Conservation (phyloP, 2,329 filamentous ascomycete species). For the Diaporthe citriasiana region DNA sequence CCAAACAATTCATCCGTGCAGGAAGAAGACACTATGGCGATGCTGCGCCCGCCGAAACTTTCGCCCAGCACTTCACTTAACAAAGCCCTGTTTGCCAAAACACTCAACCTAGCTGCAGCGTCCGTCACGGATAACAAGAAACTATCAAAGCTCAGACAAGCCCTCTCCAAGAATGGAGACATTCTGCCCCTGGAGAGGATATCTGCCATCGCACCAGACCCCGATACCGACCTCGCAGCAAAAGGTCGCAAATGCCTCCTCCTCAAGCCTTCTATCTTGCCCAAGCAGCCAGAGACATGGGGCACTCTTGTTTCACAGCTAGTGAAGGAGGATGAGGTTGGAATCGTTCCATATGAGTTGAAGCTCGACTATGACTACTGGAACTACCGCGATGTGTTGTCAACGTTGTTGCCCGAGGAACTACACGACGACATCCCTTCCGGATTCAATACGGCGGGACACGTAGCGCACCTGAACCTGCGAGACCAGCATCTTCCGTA, state of each 20-base stretch:
- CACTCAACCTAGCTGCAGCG: conserved; percentile 82
- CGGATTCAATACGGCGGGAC: conserved; percentile 90
- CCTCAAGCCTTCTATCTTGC: conserved; percentile 68
- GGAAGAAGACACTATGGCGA: conserved; percentile 58
- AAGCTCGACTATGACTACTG: conserved; percentile 87
- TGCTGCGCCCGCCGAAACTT: conserved; percentile 84
- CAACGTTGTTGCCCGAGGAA: conserved; percentile 83
- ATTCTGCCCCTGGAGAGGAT: conserved; percentile 75
- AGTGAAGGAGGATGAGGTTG: conserved; percentile 76
- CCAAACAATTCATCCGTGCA: not conserved
- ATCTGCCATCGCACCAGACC: conserved; percentile 73
- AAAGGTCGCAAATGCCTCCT: conserved; percentile 74
- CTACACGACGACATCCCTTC: conserved; percentile 84
- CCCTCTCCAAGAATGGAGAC: conserved; percentile 76
- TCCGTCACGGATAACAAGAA: conserved; percentile 81
- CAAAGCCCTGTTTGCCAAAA: conserved; percentile 84
- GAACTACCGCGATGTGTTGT: conserved; percentile 88
- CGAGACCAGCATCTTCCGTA: conserved; percentile 86
- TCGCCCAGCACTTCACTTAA: conserved; percentile 85
- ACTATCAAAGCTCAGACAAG: conserved; percentile 79
- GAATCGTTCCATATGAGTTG: conserved; percentile 81
- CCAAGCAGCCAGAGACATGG: conserved; percentile 79
- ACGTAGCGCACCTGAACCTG: conserved; percentile 94
- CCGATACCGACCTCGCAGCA: conserved; percentile 65
- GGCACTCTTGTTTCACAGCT: conserved; percentile 77